These are phyloP conservation scores for Cardamine resedifolia DNA, from an alignment of 345 rosid genomes.

Conservation along the genomic window DNA sequence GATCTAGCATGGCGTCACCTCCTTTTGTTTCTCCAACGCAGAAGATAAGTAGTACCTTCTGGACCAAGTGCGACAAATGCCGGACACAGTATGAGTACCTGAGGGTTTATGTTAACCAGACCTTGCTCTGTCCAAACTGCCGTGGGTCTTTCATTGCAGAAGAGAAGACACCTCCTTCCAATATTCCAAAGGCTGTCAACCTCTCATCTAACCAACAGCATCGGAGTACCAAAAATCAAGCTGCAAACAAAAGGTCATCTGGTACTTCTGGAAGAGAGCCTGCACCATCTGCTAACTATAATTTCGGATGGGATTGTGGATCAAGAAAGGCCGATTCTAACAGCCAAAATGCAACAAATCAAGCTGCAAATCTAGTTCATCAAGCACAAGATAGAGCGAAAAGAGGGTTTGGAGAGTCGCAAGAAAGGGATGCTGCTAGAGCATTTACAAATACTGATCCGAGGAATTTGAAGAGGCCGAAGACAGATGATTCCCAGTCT, in stretches of 20 bases:
- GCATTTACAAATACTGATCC: constrained; percentile 34
- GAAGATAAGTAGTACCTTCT: constrained; percentile 61
- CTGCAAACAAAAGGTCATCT: constrained; percentile 31
- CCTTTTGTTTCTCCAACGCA: constrained; percentile 32
- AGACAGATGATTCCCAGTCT: constrained; percentile 40
- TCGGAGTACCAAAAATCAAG: constrained; percentile 43
- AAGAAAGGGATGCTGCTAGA: constrained; percentile 36
- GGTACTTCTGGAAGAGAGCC: constrained; percentile 37
- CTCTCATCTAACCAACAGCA: constrained; percentile 46
- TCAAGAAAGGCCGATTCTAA: constrained; percentile 41
- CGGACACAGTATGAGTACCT: constrained; percentile 76
- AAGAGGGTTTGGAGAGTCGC: constrained; percentile 47
- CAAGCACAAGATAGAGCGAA: constrained; percentile 43
- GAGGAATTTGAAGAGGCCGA: constrained; percentile 51
- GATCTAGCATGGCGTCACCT: constrained; percentile 29
- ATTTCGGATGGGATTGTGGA: constrained; percentile 40
- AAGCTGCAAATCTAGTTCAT: constrained; percentile 42
- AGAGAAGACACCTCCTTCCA: constrained; percentile 73
- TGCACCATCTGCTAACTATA: constrained; percentile 36
- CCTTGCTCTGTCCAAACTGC: constrained; percentile 79
- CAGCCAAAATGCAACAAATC: constrained; percentile 32
- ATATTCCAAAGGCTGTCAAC: constrained; percentile 43
- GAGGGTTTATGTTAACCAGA: constrained; percentile 73
- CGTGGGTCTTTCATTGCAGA: constrained; percentile 60
- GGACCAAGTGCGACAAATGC: constrained; percentile 84